Evolutionary conservation across 768 basidiomycete species (phyloP).

Genomic region (Xanthoconium purpureum): DNA sequence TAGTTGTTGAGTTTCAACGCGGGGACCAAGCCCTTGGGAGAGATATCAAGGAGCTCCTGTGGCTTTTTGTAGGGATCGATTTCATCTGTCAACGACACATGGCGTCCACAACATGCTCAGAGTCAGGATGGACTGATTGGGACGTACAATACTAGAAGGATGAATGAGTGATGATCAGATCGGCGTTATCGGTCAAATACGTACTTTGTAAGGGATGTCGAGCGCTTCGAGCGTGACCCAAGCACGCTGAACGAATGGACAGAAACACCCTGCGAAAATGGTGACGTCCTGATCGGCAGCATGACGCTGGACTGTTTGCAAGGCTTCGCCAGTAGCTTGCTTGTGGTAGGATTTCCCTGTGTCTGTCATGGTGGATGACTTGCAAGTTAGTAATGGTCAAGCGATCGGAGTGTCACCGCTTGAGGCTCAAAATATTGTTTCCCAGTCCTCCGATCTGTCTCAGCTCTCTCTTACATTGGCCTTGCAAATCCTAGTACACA

Average conservation of each 20-base stretch:
- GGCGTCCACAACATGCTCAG: background rate
- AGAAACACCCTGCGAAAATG: constrained; percentile 72
- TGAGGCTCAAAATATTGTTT: too few relatives aligned
- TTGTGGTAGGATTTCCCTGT: constrained; percentile 40
- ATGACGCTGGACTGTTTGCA: constrained; percentile 55
- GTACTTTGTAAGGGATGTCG: constrained; percentile 67
- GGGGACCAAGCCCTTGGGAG: constrained; percentile 81
- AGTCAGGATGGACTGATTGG: background rate
- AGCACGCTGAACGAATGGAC: constrained; percentile 79
- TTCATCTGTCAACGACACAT: constrained; percentile 47
- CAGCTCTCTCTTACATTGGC: too few relatives aligned
- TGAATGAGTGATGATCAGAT: background rate
- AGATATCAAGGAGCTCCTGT: constrained; percentile 71
- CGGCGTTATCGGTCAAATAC: background rate
- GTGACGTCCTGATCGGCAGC: constrained; percentile 49
- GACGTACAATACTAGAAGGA: constrained; percentile 39
- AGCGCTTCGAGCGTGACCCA: constrained; percentile 76
- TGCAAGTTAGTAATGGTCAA: background rate
- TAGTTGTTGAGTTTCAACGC: constrained; percentile 55
- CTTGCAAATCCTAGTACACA: too few relatives aligned
- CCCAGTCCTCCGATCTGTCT: too few relatives aligned
- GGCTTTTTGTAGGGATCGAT: constrained; percentile 85
- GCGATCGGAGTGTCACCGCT: too few relatives aligned
- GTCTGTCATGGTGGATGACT: constrained; percentile 29
- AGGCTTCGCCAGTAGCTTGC: constrained; percentile 47